These are phyloP conservation scores for Ramaria rubella DNA, from an alignment of 768 basidiomycete genomes.

Conservation along the genomic window DNA sequence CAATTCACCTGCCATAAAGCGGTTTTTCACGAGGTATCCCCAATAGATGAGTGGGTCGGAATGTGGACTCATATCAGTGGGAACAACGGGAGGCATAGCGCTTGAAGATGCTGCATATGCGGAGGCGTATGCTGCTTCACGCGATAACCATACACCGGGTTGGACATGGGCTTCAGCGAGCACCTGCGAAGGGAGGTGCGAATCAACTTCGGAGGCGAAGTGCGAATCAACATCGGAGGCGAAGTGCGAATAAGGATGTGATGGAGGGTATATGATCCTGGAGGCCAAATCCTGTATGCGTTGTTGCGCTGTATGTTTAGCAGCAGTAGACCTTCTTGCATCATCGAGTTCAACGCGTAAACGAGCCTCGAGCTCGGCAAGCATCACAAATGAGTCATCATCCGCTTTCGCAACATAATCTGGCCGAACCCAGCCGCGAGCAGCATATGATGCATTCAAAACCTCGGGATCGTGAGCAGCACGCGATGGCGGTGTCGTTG, in stretches of 20 bases:
- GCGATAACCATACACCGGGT: neutral
- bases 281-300: neutral
- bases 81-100: slow-evolving; percentile 9
- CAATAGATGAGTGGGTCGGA: slow-evolving; percentile 76
- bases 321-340: slow-evolving; percentile 11
- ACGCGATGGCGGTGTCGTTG: slow-evolving; percentile 48
- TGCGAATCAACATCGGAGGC: neutral
- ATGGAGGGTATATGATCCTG: neutral
- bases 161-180: neutral
- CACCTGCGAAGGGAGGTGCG: neutral
- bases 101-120: slow-evolving; percentile 10
- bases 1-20: slow-evolving; percentile 93
- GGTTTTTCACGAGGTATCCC: slow-evolving; percentile 86
- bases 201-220: too few relatives aligned
- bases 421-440: slow-evolving; percentile 71
- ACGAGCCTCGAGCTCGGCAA: slow-evolving; percentile 89
- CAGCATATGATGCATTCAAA: slow-evolving; percentile 26
- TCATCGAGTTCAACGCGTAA: slow-evolving; percentile 69
- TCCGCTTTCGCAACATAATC: slow-evolving; percentile 93
- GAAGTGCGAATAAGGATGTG: slow-evolving; percentile 19
- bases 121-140: neutral
- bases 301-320: neutral
- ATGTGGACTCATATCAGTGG: neutral
- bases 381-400: slow-evolving; percentile 92
- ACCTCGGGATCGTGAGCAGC: slow-evolving; percentile 70